phyloP scores from a whole-genome alignment of 2,329 filamentous ascomycete genomes.

The Penicillium rolfsii region DNA sequence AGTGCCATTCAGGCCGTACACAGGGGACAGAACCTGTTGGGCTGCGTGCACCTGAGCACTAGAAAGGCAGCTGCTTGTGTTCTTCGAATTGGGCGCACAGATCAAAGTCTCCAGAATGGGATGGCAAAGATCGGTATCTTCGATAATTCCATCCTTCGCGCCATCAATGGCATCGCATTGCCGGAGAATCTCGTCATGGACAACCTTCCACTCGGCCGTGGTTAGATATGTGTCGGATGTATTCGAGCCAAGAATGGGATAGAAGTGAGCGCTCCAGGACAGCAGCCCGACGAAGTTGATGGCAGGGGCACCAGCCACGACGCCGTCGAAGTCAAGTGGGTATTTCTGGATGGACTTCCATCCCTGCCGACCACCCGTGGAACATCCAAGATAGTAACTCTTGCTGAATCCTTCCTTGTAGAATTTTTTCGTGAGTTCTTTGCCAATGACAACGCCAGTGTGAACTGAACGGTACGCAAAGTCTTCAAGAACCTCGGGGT shows the following conservation, averaged over 20 bases:
- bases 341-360: slow-evolving; percentile 51
- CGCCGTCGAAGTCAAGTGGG: slow-evolving; percentile 54
- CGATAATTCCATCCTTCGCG: slow-evolving; percentile 42
- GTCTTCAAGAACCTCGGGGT: slow-evolving; percentile 52
- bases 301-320: slow-evolving; percentile 51
- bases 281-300: slow-evolving; percentile 50
- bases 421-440: slow-evolving; percentile 45
- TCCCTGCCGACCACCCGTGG: slow-evolving; percentile 54
- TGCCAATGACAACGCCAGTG: slow-evolving; percentile 45
- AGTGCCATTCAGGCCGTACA: slow-evolving; percentile 38
- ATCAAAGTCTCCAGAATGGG: slow-evolving; percentile 39
- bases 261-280: slow-evolving; percentile 51
- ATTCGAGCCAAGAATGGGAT: slow-evolving; percentile 45
- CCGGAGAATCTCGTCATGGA: slow-evolving; percentile 43
- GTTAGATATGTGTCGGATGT: slow-evolving; percentile 37
- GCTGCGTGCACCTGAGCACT: slow-evolving; percentile 36
- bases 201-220: slow-evolving; percentile 34
- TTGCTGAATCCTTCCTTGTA: slow-evolving; percentile 47
- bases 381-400: slow-evolving; percentile 55
- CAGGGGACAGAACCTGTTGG: slow-evolving; percentile 37
- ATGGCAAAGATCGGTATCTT: slow-evolving; percentile 41
- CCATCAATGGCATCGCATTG: slow-evolving; percentile 41
- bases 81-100: slow-evolving; percentile 29
- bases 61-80: slow-evolving; percentile 35
- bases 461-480: slow-evolving; percentile 54